A percentile compares a stretch with the other conserved stretches of the same genome.
Conservation (phyloP, 73 alveolate genomes). For the Paramecium primaurelia region DNA sequence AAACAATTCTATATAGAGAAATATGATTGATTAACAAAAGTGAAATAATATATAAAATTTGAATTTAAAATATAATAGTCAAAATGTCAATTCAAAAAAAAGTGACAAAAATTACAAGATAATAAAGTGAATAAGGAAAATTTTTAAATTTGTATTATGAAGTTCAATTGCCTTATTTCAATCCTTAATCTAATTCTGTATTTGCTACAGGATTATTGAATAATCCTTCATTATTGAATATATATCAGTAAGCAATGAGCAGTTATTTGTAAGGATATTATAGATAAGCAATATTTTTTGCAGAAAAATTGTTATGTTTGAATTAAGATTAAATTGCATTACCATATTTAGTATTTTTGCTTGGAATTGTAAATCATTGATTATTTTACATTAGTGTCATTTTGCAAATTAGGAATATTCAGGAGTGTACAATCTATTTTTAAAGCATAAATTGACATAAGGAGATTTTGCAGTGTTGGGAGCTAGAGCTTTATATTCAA, state of each 20-base stretch:
- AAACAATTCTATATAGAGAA: not conserved
- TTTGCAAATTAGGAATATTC: not conserved
- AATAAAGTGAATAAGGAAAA: not conserved
- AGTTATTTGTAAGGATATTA: slow-evolving; percentile 35
- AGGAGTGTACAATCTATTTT: not conserved
- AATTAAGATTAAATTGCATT: not conserved
- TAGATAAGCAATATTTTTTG: slow-evolving; percentile 34
- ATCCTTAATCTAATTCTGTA: not conserved
- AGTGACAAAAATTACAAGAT: not conserved
- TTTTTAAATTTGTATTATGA: slow-evolving; percentile 5
- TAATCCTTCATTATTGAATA: slow-evolving; percentile 4
- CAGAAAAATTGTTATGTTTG: slow-evolving; percentile 21
- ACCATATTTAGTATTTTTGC: not conserved
- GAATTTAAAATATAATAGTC: not conserved
- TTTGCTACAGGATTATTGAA: not conserved
- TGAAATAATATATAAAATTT: not conserved
- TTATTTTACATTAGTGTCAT: not conserved
- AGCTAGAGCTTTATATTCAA: not conserved
- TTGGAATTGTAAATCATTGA: not conserved
- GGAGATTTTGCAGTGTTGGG: slow-evolving; percentile 40
- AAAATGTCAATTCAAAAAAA: slow-evolving; percentile 11
- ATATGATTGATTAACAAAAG: not conserved
- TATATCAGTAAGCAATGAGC: not conserved
- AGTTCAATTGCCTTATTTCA: slow-evolving; percentile 1
- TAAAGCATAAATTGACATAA: not conserved